A percentile compares a stretch with the other conserved stretches of the same genome.
phyloP scores from a whole-genome alignment of 2,329 filamentous ascomycete species.

The Aspergillus uvarum region DNA sequence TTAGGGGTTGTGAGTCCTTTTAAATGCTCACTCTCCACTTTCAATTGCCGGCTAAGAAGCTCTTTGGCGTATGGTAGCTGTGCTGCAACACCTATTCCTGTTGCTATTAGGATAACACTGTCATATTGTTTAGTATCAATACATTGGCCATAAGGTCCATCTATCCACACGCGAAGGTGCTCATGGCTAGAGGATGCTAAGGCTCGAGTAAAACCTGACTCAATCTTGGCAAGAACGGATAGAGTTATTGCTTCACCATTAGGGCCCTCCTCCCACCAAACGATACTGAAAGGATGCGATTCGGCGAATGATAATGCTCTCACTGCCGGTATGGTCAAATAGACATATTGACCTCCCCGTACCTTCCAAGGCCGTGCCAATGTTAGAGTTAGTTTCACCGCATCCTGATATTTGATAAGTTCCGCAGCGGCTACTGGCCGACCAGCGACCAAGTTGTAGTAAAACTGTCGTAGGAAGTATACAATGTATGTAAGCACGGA shows the following conservation, averaged over 20 bases:
- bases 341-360: constrained; percentile 12
- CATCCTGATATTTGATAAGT: constrained; percentile 7
- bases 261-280: constrained; percentile 8
- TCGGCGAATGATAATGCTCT: constrained; percentile 10
- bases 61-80: not conserved
- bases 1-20: not conserved
- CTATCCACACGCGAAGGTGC: not conserved
- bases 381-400: constrained; percentile 10
- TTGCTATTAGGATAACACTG: no score
- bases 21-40: no score
- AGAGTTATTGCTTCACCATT: constrained; percentile 6
- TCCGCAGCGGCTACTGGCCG: not conserved
- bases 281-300: constrained; percentile 14
- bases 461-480: not conserved
- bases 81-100: no score
- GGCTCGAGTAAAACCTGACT: constrained; percentile 3
- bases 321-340: constrained; percentile 6
- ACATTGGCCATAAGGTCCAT: not conserved
- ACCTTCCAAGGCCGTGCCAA: constrained; percentile 12
- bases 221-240: constrained; percentile 1
- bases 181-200: not conserved
- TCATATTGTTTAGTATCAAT: not conserved
- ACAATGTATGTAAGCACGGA: not conserved
- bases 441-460: not conserved
- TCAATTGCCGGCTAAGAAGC: not conserved